A percentile compares a stretch with the other conserved stretches of the same genome.
phyloP scores from a whole-genome alignment of 73 alveolate species.

The Paramecium primaurelia region DNA sequence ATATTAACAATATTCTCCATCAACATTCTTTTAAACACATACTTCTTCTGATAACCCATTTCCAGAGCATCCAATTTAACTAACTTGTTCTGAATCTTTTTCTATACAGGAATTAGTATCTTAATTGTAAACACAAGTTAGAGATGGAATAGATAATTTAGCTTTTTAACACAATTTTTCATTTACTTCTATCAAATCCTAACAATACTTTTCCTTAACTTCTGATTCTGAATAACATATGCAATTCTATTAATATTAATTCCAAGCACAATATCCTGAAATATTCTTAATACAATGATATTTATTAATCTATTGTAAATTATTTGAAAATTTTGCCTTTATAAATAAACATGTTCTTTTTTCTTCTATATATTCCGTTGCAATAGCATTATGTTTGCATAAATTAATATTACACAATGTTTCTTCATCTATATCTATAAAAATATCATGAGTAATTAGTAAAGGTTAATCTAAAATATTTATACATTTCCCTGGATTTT shows the following conservation, averaged over 20 bases:
- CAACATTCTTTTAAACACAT: not conserved
- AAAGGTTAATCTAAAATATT: not conserved
- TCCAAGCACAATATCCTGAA: not conserved
- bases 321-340: not conserved
- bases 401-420: not conserved
- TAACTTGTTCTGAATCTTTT: not conserved
- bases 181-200: not conserved
- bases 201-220: not conserved
- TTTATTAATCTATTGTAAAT: not conserved
- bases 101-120: not conserved
- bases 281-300: not conserved
- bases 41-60: not conserved
- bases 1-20: constrained; percentile 5
- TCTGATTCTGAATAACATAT: not conserved
- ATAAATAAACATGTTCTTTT: not conserved
- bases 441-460: not conserved
- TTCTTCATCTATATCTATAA: not conserved
- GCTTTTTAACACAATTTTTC: not conserved
- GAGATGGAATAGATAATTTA: not conserved
- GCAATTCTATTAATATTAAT: not conserved
- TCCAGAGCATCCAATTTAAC: not conserved
- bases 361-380: not conserved
- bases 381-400: not conserved
- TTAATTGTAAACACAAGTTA: not conserved
- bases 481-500: not conserved